Evolutionary conservation across 441 rosid species (phyloP), one percentile per base, ranked within the genome.

Genomic region (Erodium chrysanthum): DNA sequence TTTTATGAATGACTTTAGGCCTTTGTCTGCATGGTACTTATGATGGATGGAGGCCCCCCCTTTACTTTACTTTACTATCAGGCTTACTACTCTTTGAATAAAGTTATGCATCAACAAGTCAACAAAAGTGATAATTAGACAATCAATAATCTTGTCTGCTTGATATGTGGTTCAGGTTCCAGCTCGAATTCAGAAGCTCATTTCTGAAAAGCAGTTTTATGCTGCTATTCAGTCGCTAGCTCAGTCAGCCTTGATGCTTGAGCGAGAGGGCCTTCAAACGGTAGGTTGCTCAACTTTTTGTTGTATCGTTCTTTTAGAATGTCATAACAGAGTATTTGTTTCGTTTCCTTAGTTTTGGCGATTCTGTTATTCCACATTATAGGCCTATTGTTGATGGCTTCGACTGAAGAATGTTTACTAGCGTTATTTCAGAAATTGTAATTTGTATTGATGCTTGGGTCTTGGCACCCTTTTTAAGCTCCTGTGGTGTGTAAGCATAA

Each of bases 191-290:
- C 96, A 92, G 91, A 90, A 90, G 87, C 88, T 95, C 68, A 82
- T 93, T 73, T 82, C 86, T 66, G 97, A 92, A 81, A 90, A 88
- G 83, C 96, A 90, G 76, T 83, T 81, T 78, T 95, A 95, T 65
- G 99, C 98, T 66, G 97, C 99, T 50, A 82, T 88, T 81, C 98
- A 95, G 77, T 76, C 88, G 81, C 92, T 82, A 74, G 86, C 81
- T 75, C 98, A 89, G 64, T 95, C 96, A 42, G 54, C 89, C 60
- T 71, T 90, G 80, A 92, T 95, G 98, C 98, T 95, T 70, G 98
- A 95, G 82, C 86, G 98, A 68, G 98, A 95, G 84, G 98, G 99
- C 74, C 98, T 95, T 76, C 98, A 92, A 81, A 84, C 84, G 80
- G 99, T 95, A 85, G 69, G 79, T 70, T 82, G 66, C 3, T 25